Base-by-base conservation (phyloP, 2,329 filamentous ascomycete genomes). In the Xylaria arbuscula region DNA sequence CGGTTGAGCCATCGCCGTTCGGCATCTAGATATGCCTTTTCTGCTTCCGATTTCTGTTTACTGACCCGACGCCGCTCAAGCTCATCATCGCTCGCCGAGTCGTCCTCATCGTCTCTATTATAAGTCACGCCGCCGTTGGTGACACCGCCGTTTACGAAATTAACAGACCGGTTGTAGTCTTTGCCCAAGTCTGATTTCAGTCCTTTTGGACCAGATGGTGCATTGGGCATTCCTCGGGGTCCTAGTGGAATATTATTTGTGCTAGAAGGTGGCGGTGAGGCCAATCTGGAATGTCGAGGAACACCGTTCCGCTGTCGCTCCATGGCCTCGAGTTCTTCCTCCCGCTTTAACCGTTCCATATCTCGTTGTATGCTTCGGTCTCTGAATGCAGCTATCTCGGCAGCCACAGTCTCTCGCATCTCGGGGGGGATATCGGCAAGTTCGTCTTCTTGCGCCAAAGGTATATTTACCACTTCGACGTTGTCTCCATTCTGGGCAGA, bases 401-500 rank as follows among this genome's bases (percentile, higher is more conserved):
- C 91, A 0, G 96, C 93, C 17, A 99, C 96, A 0, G 93, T 94
- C 78, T 97, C 96, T 28, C 96, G 90, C 93, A 97, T 97, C 78
- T 98, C 96, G 0, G 93, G 91, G 0, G 96, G 96, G 56, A 99
- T 98, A 76, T 99, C 96, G 22, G 94, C 91, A 36, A 99, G 85
- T 77, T 99, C 96, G 76, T 99, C 97, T 71, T 99, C 96, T 61
- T 92, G 88, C 0, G 91, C 90, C 38, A 97, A 86, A 3, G 94
- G 91, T 67, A 98, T 97, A 66, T 94, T 97, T 72, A 97, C 91
- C 47, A 98, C 91, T 79, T 97, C 94, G 6, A 93, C 90, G 63
- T 89, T 88, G 40, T 89, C 89, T 47, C 88, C 89, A 45, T 84
- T 83, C 32, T 85, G 81, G 0, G 85, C 87, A 17, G 77, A 70